Base-by-base conservation (phyloP, 768 basidiomycete species). In the Clitopilus hobsonii region DNA sequence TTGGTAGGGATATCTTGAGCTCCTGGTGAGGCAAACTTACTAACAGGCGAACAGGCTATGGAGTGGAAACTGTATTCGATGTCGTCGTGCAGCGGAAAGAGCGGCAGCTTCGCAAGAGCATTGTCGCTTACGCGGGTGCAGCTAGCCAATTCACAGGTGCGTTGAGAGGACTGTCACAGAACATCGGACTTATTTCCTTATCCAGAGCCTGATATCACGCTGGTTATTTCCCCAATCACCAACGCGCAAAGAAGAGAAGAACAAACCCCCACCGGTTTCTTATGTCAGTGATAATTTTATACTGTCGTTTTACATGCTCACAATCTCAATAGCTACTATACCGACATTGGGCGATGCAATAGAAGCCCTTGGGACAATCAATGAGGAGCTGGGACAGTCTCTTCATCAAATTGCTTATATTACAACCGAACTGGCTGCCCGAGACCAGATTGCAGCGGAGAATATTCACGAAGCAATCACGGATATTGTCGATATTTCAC, bases 271-370 rank as follows among this genome's bases (percentile, higher is more conserved):
- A 68, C 80, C 22, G 83, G 81, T 25, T 83, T 84, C 61, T 72
- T 84, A 22, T 80, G 87, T 84, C 57, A 25, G 79, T 69, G n/a
- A 7, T 52, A 3, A 6, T 22, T 28, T 1, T 14, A 52, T 10
- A 38, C 2, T 27, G 30, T 25, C 7, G 18, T 23, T 47, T 14
- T 38, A 10, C 23, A n/a, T 53, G 24, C 56, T 53, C 54, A 58
- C 47, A 4, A 52, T 16, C 4, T 5, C 52, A 55, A 7, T 58
- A 89, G 91, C 86, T 1, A 87, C 87, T 6, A 79, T 89, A 16
- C 91, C 91, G 8, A 88, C 86, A 0, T 73, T 93, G 2, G 87
- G 88, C 2, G 86, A 91, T 61, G 80, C 84, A 2, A 76, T 91
- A 22, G 82, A 86, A 51, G 82, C 86, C 0, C 71, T 92, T 41